Conservation (phyloP, 202 grass and related monocot species). For the Bolboschoenoplectus hybrid region DNA sequence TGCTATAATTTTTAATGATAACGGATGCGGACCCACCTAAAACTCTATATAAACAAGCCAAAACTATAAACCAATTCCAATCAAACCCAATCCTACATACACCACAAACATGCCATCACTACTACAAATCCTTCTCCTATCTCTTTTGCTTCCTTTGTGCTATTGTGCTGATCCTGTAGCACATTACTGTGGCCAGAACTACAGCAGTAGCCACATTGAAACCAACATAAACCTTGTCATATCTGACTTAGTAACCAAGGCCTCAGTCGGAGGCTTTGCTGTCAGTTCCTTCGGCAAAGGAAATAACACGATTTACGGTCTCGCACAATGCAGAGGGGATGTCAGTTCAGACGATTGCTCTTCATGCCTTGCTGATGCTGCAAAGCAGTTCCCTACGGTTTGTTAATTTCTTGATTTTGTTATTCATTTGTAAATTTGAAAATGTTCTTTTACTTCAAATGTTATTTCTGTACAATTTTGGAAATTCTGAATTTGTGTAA, state of each 20-base stretch:
- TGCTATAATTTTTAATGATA: no score
- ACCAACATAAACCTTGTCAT: constrained; percentile 62
- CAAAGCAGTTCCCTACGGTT: constrained; percentile 56
- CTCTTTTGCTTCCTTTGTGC: constrained; percentile 51
- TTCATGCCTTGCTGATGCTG: constrained; percentile 66
- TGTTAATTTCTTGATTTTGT: not conserved
- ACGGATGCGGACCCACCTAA: no score
- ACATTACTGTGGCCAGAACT: constrained; percentile 50
- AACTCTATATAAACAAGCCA: constrained; percentile 1
- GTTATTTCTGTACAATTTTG: not conserved
- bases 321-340: constrained; percentile 86
- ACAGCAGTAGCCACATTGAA: constrained; percentile 42
- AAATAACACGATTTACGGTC: constrained; percentile 60
- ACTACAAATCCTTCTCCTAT: constrained; percentile 35
- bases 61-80: not conserved
- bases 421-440: not conserved
- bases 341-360: constrained; percentile 65
- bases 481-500: not conserved
- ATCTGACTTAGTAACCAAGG: constrained; percentile 73
- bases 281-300: constrained; percentile 51
- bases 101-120: constrained; percentile 22
- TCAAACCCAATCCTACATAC: not conserved
- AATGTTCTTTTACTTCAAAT: not conserved
- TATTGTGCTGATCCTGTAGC: constrained; percentile 55
- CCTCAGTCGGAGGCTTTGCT: constrained; percentile 64